phyloP scores from a whole-genome alignment of 495 filamentous ascomycete species.

The Cryomyces minteri region DNA sequence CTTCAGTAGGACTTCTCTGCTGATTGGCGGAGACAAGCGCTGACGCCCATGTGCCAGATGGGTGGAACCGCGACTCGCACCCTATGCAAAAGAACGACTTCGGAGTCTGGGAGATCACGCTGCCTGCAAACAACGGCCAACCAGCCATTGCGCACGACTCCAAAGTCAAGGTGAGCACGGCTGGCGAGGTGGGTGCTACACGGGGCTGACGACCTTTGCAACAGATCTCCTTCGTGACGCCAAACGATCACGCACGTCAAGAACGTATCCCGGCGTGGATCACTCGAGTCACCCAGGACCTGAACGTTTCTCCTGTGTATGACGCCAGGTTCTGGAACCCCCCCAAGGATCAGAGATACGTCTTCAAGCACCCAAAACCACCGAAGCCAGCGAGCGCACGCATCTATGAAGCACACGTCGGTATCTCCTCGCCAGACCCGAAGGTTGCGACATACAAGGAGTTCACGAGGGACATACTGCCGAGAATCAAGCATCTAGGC shows the following conservation, averaged over 20 bases:
- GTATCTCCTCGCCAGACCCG: conserved; percentile 84
- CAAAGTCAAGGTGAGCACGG: conserved; percentile 62
- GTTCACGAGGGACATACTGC: conserved; percentile 82
- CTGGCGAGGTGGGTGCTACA: no score
- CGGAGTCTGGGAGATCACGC: conserved; percentile 71
- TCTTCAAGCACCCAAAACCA: conserved; percentile 66
- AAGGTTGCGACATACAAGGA: conserved; percentile 88
- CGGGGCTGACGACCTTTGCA: background rate
- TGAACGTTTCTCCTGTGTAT: conserved; percentile 72
- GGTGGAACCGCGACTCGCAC: conserved; percentile 67
- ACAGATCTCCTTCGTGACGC: conserved; percentile 72
- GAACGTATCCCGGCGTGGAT: conserved; percentile 93
- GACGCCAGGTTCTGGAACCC: conserved; percentile 98
- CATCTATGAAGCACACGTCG: conserved; percentile 96
- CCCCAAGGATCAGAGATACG: conserved; percentile 49
- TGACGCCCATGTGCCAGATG: conserved; percentile 32
- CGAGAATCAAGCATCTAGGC: conserved; percentile 74
- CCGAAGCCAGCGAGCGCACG: conserved; percentile 71
- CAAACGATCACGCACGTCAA: conserved; percentile 50
- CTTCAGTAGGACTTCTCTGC: conserved; percentile 48
- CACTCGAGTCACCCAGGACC: conserved; percentile 86
- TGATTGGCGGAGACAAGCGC: no score
- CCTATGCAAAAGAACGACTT: conserved; percentile 71
- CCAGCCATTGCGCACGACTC: conserved; percentile 79
- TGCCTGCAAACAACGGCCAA: conserved; percentile 56